Base-by-base conservation (phyloP, 805 yeast genomes). In the Metschnikowia vanudenii region DNA sequence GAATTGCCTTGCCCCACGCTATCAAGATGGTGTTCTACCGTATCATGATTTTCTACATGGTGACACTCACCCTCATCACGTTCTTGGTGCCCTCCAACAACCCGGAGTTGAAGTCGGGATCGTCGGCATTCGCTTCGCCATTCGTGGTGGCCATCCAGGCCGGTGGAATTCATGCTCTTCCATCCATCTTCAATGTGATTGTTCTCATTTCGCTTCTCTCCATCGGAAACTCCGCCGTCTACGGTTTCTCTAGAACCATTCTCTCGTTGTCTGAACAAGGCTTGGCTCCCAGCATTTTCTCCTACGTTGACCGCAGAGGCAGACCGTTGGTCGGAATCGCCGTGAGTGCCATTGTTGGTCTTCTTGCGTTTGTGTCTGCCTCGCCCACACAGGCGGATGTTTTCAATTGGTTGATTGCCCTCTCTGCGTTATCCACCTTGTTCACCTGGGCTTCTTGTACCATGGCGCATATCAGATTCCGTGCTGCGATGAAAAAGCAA, bases 391-490 rank as follows among this genome's bases (percentile, higher is more conserved):
- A 68, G 45, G 62, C 57, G 13, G 63, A 57, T 14, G 73, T 71
- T 8, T 71, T 71, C 47, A 60, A 58, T 39, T 71, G 75, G 74
- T 63, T 71, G 49, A 67, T 71, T 51, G 65, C 74, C 16, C 68
- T 71, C 35, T 67, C 73, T 26, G 76, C 74, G 16, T 57, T 71
- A 41, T 67, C 74, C 7, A 71, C 71, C 47, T 61, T 71, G 34
- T 71, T 71, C 54, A 71, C 74, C 10, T 71, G 76, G 76, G 62
- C 64, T 34, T 63, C 69, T 13, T 70, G 71, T 51, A 67, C 73
- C 46, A 50, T 68, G 18, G 64, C 74, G 22, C 75, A 71, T 46
- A 58, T 71, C 39, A 59, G 76, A 51, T 71, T 71, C 55, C 64
- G 76, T 57, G 56, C 55, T 4, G 74, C 71, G 8, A 65, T 71